phyloP scores from a whole-genome alignment of 2,329 filamentous ascomycete genomes.

The Talaromyces sp. region DNA sequence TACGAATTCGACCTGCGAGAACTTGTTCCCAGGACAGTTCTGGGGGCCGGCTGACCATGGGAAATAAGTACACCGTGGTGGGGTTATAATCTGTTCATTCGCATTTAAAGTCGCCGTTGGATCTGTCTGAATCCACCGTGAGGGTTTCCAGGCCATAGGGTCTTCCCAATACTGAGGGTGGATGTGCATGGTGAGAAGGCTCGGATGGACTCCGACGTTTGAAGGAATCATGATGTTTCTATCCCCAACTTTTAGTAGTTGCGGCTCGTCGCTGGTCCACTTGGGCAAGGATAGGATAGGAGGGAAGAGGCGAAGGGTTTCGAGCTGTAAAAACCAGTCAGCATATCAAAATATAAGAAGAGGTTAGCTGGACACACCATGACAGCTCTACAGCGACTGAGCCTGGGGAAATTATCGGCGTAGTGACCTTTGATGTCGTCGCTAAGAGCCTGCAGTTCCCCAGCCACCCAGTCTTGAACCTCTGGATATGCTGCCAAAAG shows the following conservation, averaged over 20 bases:
- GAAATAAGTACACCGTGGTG: background rate
- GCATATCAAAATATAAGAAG: background rate
- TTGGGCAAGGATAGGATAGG: background rate
- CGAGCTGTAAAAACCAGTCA: background rate
- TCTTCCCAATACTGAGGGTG: too few relatives aligned
- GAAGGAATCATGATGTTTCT: too few relatives aligned
- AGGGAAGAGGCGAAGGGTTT: background rate
- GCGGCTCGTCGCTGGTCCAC: too few relatives aligned
- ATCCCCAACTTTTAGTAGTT: too few relatives aligned
- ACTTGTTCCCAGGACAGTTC: background rate
- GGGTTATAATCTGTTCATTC: background rate
- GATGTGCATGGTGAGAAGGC: too few relatives aligned
- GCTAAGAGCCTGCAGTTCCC: background rate
- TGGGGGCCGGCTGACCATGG: background rate
- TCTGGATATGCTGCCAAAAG: constrained; percentile 18
- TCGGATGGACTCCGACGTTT: too few relatives aligned
- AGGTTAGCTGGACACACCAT: background rate
- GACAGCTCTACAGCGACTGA: background rate
- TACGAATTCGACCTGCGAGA: background rate
- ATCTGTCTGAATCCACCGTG: too few relatives aligned
- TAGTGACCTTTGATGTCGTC: background rate
- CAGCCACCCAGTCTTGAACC: background rate
- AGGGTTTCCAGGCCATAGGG: too few relatives aligned
- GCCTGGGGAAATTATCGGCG: background rate
- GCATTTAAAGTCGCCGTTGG: too few relatives aligned